Base-by-base conservation (phyloP, 2,329 filamentous ascomycete genomes). In the Sclerotinia subarctica region DNA sequence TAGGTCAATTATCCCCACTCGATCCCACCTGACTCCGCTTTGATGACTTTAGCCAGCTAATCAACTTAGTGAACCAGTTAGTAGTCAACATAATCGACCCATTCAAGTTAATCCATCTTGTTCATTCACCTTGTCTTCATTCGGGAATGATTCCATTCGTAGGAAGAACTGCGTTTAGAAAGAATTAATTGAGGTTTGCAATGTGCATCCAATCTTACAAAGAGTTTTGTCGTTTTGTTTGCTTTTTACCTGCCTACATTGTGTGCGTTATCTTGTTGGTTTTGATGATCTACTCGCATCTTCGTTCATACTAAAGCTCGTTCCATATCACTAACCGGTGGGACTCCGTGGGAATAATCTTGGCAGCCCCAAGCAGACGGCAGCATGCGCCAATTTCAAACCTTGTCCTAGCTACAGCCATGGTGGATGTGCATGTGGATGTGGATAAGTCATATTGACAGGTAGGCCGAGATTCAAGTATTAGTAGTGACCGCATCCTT, bases 351-450 rank as follows among this genome's bases (percentile, higher is more conserved):
- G 46, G 21, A 51, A 51, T 24, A 24, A 5, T 51, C 59, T 63
- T 63, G 32, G 46, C 59, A 26, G 32, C 29, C n/a, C 29, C 59
- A 63, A 63, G 32, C 29, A 63, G 29, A 38, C 59, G 59, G 59
- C 46, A 62, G n/a, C 29, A 51, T 63, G 59, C 29, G 46, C 21
- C 13, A 38, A 26, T 51, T 24, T 15, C 10, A 8, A 26, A 63
- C 46, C 59, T 51, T 35, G 59, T 63, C 46, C 59, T 42, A 26
- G 29, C 46, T 63, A 29, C 59, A 51, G 59, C 7, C 38, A 11
- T 38, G 24, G 32, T 38, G 32, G 29, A 17, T 47, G 24, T 47
- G 42, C 29, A 26, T 63, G 46, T 51, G 46, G 44, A 15, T 60
- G 42, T 47, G 42, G 44, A 51, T 63, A 51, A 15, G 29, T 38